phyloP scores from a whole-genome alignment of 495 filamentous ascomycete genomes.

The Penicillium canariense region DNA sequence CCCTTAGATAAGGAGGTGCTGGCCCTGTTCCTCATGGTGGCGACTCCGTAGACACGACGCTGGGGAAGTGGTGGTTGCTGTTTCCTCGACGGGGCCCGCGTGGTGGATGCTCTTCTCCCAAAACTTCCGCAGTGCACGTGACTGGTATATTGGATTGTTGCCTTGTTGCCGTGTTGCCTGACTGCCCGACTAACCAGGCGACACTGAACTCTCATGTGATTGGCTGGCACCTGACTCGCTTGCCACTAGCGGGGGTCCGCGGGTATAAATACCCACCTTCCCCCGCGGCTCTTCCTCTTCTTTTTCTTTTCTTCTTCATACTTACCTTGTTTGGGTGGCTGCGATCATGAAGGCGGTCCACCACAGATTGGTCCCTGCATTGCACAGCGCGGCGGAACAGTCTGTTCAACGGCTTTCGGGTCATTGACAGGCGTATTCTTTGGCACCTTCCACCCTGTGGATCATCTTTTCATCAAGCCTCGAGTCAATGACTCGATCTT shows the following conservation, averaged over 20 bases:
- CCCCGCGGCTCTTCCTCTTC: constrained; percentile 23
- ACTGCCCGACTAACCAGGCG: constrained; percentile 9
- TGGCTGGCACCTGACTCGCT: constrained; percentile 27
- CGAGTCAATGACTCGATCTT: constrained; percentile 43
- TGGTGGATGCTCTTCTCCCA: constrained; percentile 22
- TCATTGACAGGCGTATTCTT: constrained; percentile 73
- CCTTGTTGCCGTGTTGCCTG: neutral
- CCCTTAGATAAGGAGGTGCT: constrained; percentile 44
- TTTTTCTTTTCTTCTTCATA: constrained; percentile 62
- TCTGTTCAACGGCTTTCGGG: constrained; percentile 67
- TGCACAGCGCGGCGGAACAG: constrained; percentile 71
- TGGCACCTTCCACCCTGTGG: constrained; percentile 52
- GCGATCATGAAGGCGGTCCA: constrained; percentile 60
- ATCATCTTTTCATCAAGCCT: constrained; percentile 56
- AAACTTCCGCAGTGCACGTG: constrained; percentile 45
- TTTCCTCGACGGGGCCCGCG: neutral
- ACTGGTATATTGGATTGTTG: neutral
- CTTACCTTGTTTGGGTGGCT: constrained; percentile 68
- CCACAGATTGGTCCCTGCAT: constrained; percentile 68
- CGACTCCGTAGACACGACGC: constrained; percentile 12
- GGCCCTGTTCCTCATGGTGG: constrained; percentile 50
- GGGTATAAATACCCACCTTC: constrained; percentile 25
- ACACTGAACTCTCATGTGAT: neutral
- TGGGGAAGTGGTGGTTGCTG: constrained; percentile 4
- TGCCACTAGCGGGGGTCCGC: constrained; percentile 22